These are phyloP conservation scores for Hymenoscyphus fraxineus DNA, from an alignment of 2,329 filamentous ascomycete species.

Conservation along the genomic window DNA sequence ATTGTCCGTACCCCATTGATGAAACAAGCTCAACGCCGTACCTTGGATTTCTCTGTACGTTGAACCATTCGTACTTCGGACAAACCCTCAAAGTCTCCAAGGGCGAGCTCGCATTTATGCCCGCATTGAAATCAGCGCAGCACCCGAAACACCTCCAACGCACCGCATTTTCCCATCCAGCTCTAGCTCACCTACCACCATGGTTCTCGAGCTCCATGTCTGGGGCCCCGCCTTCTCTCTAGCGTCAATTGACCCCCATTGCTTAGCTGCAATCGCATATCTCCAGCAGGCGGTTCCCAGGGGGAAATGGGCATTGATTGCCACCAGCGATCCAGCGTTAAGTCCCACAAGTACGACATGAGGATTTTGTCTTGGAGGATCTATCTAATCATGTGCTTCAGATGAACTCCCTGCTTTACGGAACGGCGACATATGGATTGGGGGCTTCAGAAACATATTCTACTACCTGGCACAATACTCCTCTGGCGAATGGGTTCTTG, in stretches of 20 bases:
- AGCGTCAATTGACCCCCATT: conserved; percentile 88
- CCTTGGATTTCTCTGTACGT: neutral
- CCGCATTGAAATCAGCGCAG: neutral
- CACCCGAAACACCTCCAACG: conserved; percentile 8
- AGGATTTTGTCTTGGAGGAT: neutral
- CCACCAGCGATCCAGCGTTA: conserved; percentile 67
- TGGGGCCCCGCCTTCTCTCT: conserved; percentile 88
- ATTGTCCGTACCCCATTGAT: neutral
- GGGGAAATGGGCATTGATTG: conserved; percentile 65
- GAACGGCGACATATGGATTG: conserved; percentile 50
- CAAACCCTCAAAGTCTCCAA: neutral
- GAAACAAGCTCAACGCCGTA: neutral
- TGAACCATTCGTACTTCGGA: neutral
- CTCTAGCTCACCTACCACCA: conserved; percentile 25
- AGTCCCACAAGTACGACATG: conserved; percentile 63
- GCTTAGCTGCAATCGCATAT: conserved; percentile 77
- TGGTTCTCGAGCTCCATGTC: conserved; percentile 71
- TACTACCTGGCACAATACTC: conserved; percentile 44
- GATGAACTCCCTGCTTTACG: conserved; percentile 55
- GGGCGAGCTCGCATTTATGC: neutral
- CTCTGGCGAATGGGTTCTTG: conserved; percentile 45
- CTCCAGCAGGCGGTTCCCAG: conserved; percentile 59
- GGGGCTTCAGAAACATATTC: conserved; percentile 51
- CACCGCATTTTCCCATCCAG: neutral
- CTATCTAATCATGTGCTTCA: conserved; percentile 26